These are phyloP conservation scores for Alternaria postmessia DNA, from an alignment of 2,329 filamentous ascomycete species.

Conservation along the genomic window DNA sequence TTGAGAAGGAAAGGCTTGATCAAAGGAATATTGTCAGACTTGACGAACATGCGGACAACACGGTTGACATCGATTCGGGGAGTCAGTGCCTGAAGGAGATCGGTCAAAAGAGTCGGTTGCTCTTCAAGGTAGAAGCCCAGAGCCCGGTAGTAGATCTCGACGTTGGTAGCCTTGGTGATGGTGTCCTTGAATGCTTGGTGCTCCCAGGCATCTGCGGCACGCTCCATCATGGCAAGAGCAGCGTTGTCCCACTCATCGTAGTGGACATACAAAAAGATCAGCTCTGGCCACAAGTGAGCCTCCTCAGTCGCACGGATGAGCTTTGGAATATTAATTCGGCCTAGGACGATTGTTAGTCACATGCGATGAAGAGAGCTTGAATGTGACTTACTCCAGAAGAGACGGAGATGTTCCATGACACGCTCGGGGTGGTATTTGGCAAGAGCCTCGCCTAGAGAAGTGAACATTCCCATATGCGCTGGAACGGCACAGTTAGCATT, in stretches of 20 bases:
- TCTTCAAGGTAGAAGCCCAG: conserved; percentile 98
- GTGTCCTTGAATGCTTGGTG: conserved; percentile 99
- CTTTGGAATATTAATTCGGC: neutral
- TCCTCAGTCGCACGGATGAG: conserved; percentile 93
- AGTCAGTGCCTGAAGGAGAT: conserved; percentile 91
- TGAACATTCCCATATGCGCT: conserved; percentile 94
- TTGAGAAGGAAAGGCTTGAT: conserved; percentile 99
- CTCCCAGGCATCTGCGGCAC: conserved; percentile 96
- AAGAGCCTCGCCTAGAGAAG: conserved; percentile 87
- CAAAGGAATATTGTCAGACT: conserved; percentile 95
- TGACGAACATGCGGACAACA: conserved; percentile 98
- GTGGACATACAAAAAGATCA: conserved; percentile 97
- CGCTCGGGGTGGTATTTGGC: conserved; percentile 95
- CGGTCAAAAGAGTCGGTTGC: conserved; percentile 94
- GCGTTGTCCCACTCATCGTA: conserved; percentile 99
- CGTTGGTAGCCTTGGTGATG: conserved; percentile 93
- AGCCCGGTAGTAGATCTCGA: conserved; percentile 98
- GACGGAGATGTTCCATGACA: conserved; percentile 97
- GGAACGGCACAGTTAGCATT: conserved; percentile 3
- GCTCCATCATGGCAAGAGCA: conserved; percentile 96
- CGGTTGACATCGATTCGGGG: conserved; percentile 96
- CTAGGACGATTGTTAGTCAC: neutral
- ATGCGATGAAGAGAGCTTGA: neutral
- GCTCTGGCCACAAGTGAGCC: conserved; percentile 94
- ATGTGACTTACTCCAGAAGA: conserved; percentile 76